Evolutionary conservation across 148 eudicot species (phyloP), one percentile per base, ranked within the genome.

Genomic region (Dysphania ambrosioides): DNA sequence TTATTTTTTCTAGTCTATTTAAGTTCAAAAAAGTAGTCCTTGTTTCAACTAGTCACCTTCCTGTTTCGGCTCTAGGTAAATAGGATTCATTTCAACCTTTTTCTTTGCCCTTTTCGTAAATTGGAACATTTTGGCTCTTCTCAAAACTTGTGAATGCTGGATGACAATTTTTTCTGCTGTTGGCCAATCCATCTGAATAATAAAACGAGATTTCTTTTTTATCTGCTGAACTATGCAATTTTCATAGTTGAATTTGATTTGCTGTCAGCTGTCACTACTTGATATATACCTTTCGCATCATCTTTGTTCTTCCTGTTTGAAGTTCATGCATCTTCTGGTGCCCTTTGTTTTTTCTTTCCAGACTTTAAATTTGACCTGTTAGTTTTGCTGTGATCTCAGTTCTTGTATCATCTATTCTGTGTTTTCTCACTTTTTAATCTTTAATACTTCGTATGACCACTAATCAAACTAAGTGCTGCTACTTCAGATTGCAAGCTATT

Each of bases 401-500:
- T 30, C n/a, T 9, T 57, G 9, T n/a, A 19, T 16, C 38, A 15
- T 26, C 30, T 60, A 1, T 30, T 30, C 49, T 49, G 27, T 66
- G 44, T 47, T 57, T 47, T 58, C 72, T 64, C 47, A 53, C 55
- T 35, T 4, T 23, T 64, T 31, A 64, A 21, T 31, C n/a, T 71
- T 18, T 71, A 71, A 38, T n/a, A n/a, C n/a, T n/a, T n/a, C n/a
- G n/a, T n/a, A n/a, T n/a, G n/a, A n/a, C n/a, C 40, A 51, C 74
- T 78, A 30, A 72, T 44, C 79, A 78, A 76, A 69, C 70, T 78
- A 36, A 75, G 31, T 68, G 67, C 49, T 81, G 68, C 70, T 57
- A 64, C 44, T 68, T 58, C 77, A 94, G 98, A 79, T 83, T 88
- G 85, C 93, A 86, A 81, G 88, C 88, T 83, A 91, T 85, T 81